Base-by-base conservation (phyloP, 1,284 basidiomycete species). In the Apiotrichum brassicae region DNA sequence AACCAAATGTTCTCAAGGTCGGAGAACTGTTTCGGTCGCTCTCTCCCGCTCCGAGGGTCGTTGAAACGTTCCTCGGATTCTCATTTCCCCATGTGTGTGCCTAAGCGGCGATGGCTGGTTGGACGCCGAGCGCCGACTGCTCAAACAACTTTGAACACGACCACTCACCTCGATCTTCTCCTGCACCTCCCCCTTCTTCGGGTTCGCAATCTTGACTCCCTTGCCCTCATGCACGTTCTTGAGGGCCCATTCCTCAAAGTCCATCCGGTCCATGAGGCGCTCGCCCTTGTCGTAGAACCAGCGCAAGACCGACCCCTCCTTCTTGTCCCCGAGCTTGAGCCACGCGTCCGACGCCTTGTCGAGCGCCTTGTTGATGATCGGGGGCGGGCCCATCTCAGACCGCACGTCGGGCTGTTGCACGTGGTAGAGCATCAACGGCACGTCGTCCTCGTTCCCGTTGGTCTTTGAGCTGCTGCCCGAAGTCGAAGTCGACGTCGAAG, bases 171-270 rank as follows among this genome's bases (percentile, higher is more conserved):
- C 58, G 33, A 65, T 62, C 38, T 33, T 55, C 37, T 50, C 46
- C 44, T 57, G 41, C 28, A 43, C 35, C 35, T 62, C 51, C 14
- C 59, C 64, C 24, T 58, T 51, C 46, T 65, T 64, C 9, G 40
- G n/a, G 28, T 42, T 28, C 24, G 45, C 57, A 23, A 71, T 50
- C 58, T 60, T 63, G 25, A 68, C 62, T 1, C 68, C 68, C 41
- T 58, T 47, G 14, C 56, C 60, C 46, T 66, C 68, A 19, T 65
- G 61, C 16, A 71, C 49, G 18, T 45, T 53, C 54, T 71, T 70
- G 46, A 72, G 57, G 25, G 60, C 59, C 70, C 70, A 74, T 51
- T 74, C 72, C 50, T 74, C 71, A 51, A 59, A 72, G 43, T 74
- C 70, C 37, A 72, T 71, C 54, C 56, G 58, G 58, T 74, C 72